Evolutionary conservation across 2,329 filamentous ascomycete species (phyloP).

Genomic region (Neocucurbitaria cava): DNA sequence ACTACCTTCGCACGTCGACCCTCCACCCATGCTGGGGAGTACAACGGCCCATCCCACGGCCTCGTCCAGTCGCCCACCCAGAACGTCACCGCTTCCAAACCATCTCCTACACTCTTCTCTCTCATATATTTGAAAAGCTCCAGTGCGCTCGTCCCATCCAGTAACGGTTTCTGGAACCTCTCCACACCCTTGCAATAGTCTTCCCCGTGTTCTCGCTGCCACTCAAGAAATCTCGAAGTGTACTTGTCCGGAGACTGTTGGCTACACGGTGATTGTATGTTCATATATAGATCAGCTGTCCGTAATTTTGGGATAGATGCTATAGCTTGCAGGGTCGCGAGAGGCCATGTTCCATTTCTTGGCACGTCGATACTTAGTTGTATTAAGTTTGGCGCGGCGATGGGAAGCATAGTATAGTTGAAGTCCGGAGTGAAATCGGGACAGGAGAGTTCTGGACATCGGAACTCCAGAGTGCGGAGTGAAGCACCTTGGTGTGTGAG

Average conservation of each 20-base stretch:
- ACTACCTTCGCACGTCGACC: constrained; percentile 6
- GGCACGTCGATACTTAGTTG: constrained; percentile 21
- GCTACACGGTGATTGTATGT: constrained; percentile 12
- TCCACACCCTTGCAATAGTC: constrained; percentile 9
- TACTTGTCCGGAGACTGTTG: constrained; percentile 1
- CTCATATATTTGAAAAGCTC: constrained; percentile 17
- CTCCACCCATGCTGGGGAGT: constrained; percentile 6
- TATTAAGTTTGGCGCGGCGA: constrained; percentile 5
- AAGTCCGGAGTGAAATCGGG: neutral
- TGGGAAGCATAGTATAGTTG: constrained; percentile 5
- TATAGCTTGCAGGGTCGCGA: constrained; percentile 10
- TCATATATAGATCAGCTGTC: constrained; percentile 15
- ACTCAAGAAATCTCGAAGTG: neutral
- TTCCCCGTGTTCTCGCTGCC: neutral
- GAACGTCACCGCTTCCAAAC: constrained; percentile 15
- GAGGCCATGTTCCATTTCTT: constrained; percentile 22
- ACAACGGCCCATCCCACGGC: constrained; percentile 3
- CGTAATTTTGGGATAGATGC: constrained; percentile 9
- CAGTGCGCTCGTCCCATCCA: constrained; percentile 9
- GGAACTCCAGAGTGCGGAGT: constrained; percentile 8
- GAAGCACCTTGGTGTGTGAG: constrained; percentile 15
- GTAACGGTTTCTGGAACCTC: constrained; percentile 7
- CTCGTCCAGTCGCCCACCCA: constrained; percentile 17
- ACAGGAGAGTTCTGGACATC: neutral
- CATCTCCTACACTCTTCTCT: constrained; percentile 5